phyloP scores from a whole-genome alignment of 768 basidiomycete species.

The Lactifluus volemus region DNA sequence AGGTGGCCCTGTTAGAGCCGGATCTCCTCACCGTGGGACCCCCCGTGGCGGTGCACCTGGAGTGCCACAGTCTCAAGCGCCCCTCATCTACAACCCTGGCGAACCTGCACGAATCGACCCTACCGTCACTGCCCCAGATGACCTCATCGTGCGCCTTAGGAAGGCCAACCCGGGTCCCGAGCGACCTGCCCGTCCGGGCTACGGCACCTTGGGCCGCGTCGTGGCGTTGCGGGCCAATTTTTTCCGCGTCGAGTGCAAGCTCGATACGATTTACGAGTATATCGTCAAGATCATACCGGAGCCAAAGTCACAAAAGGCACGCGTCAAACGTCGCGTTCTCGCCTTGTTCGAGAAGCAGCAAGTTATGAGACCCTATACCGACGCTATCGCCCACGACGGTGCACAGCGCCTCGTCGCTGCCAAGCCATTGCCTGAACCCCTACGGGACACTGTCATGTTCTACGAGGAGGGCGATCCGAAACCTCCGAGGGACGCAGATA shows the following conservation, averaged over 20 bases:
- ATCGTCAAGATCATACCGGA: conserved; percentile 42
- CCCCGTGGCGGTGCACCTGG: conserved; percentile 20
- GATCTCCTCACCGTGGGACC: neutral
- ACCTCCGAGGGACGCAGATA: conserved; percentile 30
- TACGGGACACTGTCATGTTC: conserved; percentile 29
- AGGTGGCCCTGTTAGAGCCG: conserved; percentile 12
- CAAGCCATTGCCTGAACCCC: conserved; percentile 30
- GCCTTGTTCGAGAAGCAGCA: conserved; percentile 41
- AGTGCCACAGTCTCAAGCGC: neutral
- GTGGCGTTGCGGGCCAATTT: conserved; percentile 55
- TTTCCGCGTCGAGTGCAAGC: conserved; percentile 44
- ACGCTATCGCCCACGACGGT: conserved; percentile 43
- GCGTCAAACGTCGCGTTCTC: conserved; percentile 44
- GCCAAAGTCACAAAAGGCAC: conserved; percentile 31
- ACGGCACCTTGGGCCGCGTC: conserved; percentile 25
- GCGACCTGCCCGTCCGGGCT: no score
- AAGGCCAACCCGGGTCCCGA: no score
- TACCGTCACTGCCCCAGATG: neutral
- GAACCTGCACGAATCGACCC: conserved; percentile 23
- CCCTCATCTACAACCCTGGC: conserved; percentile 14
- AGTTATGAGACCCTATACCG: conserved; percentile 28
- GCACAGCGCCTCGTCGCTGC: conserved; percentile 36
- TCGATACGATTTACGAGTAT: conserved; percentile 48
- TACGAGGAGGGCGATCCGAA: conserved; percentile 33
- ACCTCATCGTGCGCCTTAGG: no score